Evolutionary conservation across 768 basidiomycete species (phyloP).

Genomic region (Suillus hirtellus): DNA sequence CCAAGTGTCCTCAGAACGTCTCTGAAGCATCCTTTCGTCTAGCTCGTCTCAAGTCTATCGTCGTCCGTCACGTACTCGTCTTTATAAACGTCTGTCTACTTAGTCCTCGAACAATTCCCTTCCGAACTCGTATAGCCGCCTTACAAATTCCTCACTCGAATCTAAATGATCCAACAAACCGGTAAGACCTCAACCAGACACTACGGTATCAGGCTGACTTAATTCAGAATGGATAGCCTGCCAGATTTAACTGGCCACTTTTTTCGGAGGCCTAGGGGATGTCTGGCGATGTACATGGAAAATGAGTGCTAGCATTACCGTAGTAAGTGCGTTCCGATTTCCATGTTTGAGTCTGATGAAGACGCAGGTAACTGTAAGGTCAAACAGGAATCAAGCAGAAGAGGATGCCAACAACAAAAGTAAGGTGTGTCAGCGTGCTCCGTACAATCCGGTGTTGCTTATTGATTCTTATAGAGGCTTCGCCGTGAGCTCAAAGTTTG

Average conservation of each 20-base stretch:
- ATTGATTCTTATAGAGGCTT: constrained; percentile 17
- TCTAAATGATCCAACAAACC: neutral
- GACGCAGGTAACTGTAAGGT: constrained; percentile 13
- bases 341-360: neutral
- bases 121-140: too few relatives aligned
- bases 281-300: constrained; percentile 26
- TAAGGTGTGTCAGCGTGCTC: constrained; percentile 7
- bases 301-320: neutral
- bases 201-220: neutral
- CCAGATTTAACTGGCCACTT: constrained; percentile 26
- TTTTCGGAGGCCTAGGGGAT: constrained; percentile 32
- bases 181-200: neutral
- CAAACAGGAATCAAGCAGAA: constrained; percentile 9
- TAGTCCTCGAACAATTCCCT: too few relatives aligned
- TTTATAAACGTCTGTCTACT: too few relatives aligned
- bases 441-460: neutral
- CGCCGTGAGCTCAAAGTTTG: constrained; percentile 28
- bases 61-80: too few relatives aligned
- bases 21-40: too few relatives aligned
- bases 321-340: neutral
- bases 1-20: too few relatives aligned
- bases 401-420: constrained; percentile 13
- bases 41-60: too few relatives aligned
- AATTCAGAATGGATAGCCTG: neutral
- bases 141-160: neutral